A percentile compares a stretch with the other conserved stretches of the same genome.
Conservation (phyloP, 495 filamentous ascomycete species). For the Aspergillus biplanus region DNA sequence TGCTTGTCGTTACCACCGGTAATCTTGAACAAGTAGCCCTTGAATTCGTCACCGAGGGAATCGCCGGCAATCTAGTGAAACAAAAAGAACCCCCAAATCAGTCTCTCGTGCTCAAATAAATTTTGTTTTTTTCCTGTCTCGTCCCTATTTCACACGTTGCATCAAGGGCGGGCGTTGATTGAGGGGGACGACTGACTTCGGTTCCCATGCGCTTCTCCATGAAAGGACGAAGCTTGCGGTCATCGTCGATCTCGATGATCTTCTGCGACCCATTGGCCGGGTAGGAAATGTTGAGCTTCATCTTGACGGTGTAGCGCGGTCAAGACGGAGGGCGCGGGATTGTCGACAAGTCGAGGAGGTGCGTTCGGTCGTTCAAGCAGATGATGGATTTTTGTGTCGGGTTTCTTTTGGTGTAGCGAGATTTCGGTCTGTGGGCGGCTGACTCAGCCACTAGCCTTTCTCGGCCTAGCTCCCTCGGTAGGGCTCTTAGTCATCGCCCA, state of each 20-base stretch:
- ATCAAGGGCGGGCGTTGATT: slow-evolving; percentile 15
- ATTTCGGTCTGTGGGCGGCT: slow-evolving; percentile 38
- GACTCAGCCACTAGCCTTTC: slow-evolving; percentile 33
- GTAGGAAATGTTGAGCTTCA: slow-evolving; percentile 98
- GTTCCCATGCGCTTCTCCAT: slow-evolving; percentile 95
- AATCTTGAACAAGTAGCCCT: slow-evolving; percentile 88
- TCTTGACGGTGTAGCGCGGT: slow-evolving; percentile 60
- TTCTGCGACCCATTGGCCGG: slow-evolving; percentile 99
- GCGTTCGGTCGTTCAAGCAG: slow-evolving; percentile 33
- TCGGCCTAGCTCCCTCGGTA: slow-evolving; percentile 25
- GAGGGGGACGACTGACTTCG: slow-evolving; percentile 67
- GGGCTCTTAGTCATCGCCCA: slow-evolving; percentile 35
- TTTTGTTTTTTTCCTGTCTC: slow-evolving; percentile 19
- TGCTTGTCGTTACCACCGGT: slow-evolving; percentile 99
- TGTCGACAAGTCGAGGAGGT: slow-evolving; percentile 51
- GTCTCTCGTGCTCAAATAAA: slow-evolving; percentile 34
- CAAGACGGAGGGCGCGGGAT: slow-evolving; percentile 56
- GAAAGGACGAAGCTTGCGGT: slow-evolving; percentile 86
- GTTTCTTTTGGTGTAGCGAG: slow-evolving; percentile 41
- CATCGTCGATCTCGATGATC: slow-evolving; percentile 97
- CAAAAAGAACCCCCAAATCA: slow-evolving; percentile 41
- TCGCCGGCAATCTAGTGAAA: slow-evolving; percentile 66
- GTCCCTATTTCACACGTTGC: slow-evolving; percentile 1
- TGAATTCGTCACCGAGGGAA: slow-evolving; percentile 96
- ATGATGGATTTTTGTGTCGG: slow-evolving; percentile 36